Evolutionary conservation across 2,329 filamentous ascomycete species (phyloP).

Genomic region (Bipolaris zeicola): DNA sequence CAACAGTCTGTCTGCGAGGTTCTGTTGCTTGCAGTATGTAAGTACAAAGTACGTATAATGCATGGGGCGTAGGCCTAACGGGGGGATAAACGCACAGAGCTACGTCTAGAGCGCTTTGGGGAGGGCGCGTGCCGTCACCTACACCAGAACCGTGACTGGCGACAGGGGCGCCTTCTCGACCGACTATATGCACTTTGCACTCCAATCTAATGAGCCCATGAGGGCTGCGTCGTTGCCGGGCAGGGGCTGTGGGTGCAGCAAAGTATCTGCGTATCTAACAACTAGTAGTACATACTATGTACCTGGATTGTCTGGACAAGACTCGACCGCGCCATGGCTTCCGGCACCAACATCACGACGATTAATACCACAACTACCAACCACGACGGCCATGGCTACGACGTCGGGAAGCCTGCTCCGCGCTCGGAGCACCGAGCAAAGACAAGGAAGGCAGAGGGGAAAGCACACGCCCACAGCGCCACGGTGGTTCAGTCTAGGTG

Average conservation of each 20-base stretch:
- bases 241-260: not conserved
- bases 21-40: slow-evolving; percentile 2
- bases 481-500: not conserved
- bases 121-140: slow-evolving; percentile 12
- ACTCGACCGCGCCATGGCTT: not conserved
- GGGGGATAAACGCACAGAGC: slow-evolving; percentile 26
- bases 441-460: not conserved
- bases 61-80: slow-evolving; percentile 20
- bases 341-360: not conserved
- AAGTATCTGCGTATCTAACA: not conserved
- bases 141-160: slow-evolving; percentile 10
- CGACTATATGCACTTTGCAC: slow-evolving; percentile 13
- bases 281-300: not conserved
- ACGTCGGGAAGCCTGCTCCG: slow-evolving; percentile 3
- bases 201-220: not conserved
- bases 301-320: not conserved
- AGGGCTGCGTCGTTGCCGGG: slow-evolving; percentile 5
- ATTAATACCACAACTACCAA: not conserved
- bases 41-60: not conserved
- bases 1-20: slow-evolving; percentile 9
- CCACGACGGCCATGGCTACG: not conserved
- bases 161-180: slow-evolving; percentile 21
- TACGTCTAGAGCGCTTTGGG: slow-evolving; percentile 19
- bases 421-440: slow-evolving; percentile 12
- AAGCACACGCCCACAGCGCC: slow-evolving; percentile 14